Percentiles rank a stretch among this genome's conserved stretches.
Evolutionary conservation across 352 stramenopile genomes (phyloP).

Genomic region (Phytophthora hibernalis): DNA sequence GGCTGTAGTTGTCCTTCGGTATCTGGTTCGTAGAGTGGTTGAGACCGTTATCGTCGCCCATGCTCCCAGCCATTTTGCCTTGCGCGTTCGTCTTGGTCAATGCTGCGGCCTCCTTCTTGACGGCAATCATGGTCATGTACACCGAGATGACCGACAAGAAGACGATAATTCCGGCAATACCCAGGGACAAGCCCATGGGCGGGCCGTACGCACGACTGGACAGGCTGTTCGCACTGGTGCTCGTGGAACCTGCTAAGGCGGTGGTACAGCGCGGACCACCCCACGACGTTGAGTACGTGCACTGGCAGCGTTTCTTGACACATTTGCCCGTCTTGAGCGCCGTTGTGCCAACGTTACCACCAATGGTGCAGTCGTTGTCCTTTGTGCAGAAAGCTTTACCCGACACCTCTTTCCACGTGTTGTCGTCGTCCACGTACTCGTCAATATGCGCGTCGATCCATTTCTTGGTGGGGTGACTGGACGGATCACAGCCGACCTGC

Average conservation of each 20-base stretch:
- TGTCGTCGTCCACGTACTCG: conserved; percentile 67
- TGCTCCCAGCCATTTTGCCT: conserved; percentile 37
- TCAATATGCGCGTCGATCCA: conserved; percentile 79
- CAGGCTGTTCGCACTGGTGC: conserved; percentile 29
- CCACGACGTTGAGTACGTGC: conserved; percentile 55
- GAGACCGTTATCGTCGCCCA: conserved; percentile 22
- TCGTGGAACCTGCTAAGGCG: conserved; percentile 32
- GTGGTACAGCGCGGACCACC: conserved; percentile 68
- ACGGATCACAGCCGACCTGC: conserved; percentile 64
- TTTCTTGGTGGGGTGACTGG: conserved; percentile 65
- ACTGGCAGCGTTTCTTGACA: conserved; percentile 53
- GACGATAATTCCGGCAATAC: conserved; percentile 35
- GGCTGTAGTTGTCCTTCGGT: conserved; percentile 63
- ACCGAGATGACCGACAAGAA: conserved; percentile 42
- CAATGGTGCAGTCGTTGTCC: conserved; percentile 59
- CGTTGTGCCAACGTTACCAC: conserved; percentile 42
- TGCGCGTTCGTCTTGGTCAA: conserved; percentile 35
- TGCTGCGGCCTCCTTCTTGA: conserved; percentile 35
- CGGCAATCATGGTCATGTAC: conserved; percentile 36
- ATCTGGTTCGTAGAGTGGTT: conserved; percentile 25
- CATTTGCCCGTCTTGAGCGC: conserved; percentile 54
- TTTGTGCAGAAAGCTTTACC: conserved; percentile 49
- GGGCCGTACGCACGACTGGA: conserved; percentile 55
- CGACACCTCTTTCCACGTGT: conserved; percentile 47
- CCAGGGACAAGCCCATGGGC: conserved; percentile 53